Percentiles rank a stretch among this genome's conserved stretches.
These are phyloP conservation scores for Nicotiana tabacum DNA, from an alignment of 257 asterid species.

Conservation along the genomic window DNA sequence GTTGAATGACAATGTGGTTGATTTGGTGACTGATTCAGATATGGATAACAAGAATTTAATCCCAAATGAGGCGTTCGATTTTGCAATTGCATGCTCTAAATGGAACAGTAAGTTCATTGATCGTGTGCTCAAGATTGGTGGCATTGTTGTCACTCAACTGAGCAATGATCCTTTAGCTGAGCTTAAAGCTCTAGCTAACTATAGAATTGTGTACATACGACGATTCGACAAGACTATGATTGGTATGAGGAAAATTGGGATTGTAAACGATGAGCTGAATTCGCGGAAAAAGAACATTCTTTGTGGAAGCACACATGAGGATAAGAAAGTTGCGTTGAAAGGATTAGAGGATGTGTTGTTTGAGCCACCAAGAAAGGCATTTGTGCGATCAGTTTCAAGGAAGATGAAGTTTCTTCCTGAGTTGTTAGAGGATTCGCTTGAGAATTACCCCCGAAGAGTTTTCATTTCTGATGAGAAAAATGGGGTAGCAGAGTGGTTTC, in stretches of 20 bases:
- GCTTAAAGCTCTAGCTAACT: conserved; percentile 24
- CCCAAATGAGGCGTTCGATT: conserved; percentile 48
- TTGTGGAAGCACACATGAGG: conserved; percentile 30
- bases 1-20: conserved; percentile 33
- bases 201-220: conserved; percentile 52
- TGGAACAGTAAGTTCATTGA: conserved; percentile 23
- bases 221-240: conserved; percentile 45
- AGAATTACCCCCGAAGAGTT: conserved; percentile 50
- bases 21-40: conserved; percentile 34
- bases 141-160: conserved; percentile 49
- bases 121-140: conserved; percentile 38
- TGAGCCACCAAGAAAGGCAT: conserved; percentile 35
- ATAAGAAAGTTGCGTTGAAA: conserved; percentile 37
- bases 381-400: conserved; percentile 22
- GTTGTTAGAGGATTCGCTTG: conserved; percentile 48
- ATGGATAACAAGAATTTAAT: conserved; percentile 8
- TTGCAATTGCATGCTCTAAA: conserved; percentile 35
- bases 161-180: conserved; percentile 33
- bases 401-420: conserved; percentile 69
- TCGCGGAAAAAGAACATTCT: neutral
- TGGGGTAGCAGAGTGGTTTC: conserved; percentile 56
- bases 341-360: conserved; percentile 45
- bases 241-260: conserved; percentile 48
- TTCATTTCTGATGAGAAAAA: conserved; percentile 52
- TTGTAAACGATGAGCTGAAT: neutral